Base-by-base conservation (phyloP, 2,329 filamentous ascomycete genomes). In the Fusarium pseudocircinatum region DNA sequence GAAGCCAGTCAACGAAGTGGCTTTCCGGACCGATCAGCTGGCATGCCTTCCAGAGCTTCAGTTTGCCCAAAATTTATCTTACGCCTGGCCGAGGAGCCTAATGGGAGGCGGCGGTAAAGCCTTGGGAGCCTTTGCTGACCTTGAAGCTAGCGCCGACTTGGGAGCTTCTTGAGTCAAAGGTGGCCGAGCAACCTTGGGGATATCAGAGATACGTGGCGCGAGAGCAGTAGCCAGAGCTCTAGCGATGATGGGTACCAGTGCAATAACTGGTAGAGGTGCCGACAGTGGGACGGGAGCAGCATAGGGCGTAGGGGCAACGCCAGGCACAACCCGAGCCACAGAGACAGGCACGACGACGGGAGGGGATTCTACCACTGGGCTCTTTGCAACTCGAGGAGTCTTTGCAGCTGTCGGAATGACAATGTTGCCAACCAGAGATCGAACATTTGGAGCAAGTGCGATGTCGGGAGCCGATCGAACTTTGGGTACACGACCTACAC, bases 171-270 rank as follows among this genome's bases (percentile, higher is more conserved):
- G 60, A 6, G 62, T 65, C 32, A 42, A 50, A 18, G 72, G 74
- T 7, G 58, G 20, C 13, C 59, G 47, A 26, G 60, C 62, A 32
- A 24, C 43, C 16, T 60, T 37, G 13, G 75, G 73, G 3, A 52
- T 28, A 2, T 65, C 44, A 3, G 58, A 62, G 10, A 59, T 43
- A 6, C 46, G 36, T 9, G 75, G 70, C 9, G 44, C 30, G 3
- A 75, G 39, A 24, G 47, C 66, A 22, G 57, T 63, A 3, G 42
- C 32, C 43, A 75, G 40, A 5, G 60, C 63, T 4, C 47, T 46
- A 7, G 50, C 63, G 15, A 77, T 62, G 7, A 70, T 64, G 8
- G 75, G 75, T 3, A 54, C 72, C 11, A 74, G 37, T 18, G 61
- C 32, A 12, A 70, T 49, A 20, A 54, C 20, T 16, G 75, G 75